Base-by-base conservation (phyloP, 2,329 filamentous ascomycete genomes). In the Chaetomium sp. region DNA sequence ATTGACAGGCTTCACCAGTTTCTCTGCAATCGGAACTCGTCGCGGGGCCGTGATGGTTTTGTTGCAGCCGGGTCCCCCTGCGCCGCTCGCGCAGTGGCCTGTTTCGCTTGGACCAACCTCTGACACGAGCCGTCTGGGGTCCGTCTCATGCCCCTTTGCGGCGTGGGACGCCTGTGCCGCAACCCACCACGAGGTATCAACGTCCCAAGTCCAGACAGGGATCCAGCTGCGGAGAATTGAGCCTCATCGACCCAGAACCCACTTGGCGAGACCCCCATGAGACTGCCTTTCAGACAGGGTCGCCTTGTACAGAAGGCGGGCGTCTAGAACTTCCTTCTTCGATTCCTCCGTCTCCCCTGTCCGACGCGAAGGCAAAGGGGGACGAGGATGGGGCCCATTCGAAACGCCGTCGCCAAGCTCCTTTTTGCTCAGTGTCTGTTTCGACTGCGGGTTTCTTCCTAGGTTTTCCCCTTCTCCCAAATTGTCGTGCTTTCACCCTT, bases 51-150 rank as follows among this genome's bases (percentile, higher is more conserved):
- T 23, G 25, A 13, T 42, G 31, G 51, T 57, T 65, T 61, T 62
- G 38, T 61, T 58, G 29, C 47, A 59, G 31, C 57, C 42, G 63
- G 55, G 42, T 29, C 29, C 60, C 57, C 60, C 49, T 53, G 63
- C 38, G 60, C 57, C 57, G 51, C 64, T 63, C 60, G 38, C 33
- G 51, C 56, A 65, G 19, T 45, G 67, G 65, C 65, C 60, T 57
- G 70, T 73, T 69, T 73, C 71, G 70, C 66, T 67, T 69, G 60
- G 69, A 60, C 66, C 60, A 65, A 69, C 68, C 68, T 72, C 68
- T 70, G 73, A 75, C 73, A 69, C 68, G 57, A 70, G 63, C 65
- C 63, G 74, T 74, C 72, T 72, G 70, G 73, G 67, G 66, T 67
- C 64, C 57, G 74, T 75, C 73, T 75, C 73, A 75, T 61, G 62